A percentile compares a stretch with the other conserved stretches of the same genome.
These are phyloP conservation scores for Blyttiomyces sp. DNA, from an alignment of 371 early-diverging fungal genomes.

Conservation along the genomic window DNA sequence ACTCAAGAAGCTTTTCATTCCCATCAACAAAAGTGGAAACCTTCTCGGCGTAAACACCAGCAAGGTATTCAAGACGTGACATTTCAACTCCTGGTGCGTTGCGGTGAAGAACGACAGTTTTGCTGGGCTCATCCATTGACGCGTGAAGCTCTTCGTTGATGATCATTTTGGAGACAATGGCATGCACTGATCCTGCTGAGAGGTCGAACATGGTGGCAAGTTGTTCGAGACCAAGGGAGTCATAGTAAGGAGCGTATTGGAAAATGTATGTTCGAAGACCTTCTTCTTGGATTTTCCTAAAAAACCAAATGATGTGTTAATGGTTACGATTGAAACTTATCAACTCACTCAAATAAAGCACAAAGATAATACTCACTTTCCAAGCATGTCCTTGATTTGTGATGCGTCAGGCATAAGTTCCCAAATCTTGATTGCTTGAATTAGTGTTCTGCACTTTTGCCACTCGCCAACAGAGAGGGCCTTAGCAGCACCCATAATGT, in stretches of 20 bases:
- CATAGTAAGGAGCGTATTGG: conserved; percentile 83
- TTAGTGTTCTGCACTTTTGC: conserved; percentile 79
- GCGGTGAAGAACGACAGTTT: conserved; percentile 70
- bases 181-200: conserved; percentile 58
- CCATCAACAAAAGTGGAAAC: conserved; percentile 80
- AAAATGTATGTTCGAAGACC: conserved; percentile 94
- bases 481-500: conserved; percentile 95
- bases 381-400: conserved; percentile 84
- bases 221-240: conserved; percentile 76
- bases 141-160: conserved; percentile 79
- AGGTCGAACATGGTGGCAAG: conserved; percentile 86
- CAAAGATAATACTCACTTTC: conserved; percentile 22
- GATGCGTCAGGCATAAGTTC: conserved; percentile 78
- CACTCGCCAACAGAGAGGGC: conserved; percentile 91
- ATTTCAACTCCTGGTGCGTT: conserved; percentile 71
- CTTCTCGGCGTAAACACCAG: conserved; percentile 86
- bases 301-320: background rate
- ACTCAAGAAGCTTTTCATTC: conserved; percentile 83
- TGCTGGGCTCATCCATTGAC: conserved; percentile 33
- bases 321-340: background rate
- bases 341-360: background rate
- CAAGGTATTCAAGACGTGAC: conserved; percentile 79
- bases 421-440: conserved; percentile 93
- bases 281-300: conserved; percentile 87
- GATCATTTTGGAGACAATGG: conserved; percentile 89